These are phyloP conservation scores for Chrysosporium keratinophilum DNA, from an alignment of 2,329 filamentous ascomycete species.

Conservation along the genomic window DNA sequence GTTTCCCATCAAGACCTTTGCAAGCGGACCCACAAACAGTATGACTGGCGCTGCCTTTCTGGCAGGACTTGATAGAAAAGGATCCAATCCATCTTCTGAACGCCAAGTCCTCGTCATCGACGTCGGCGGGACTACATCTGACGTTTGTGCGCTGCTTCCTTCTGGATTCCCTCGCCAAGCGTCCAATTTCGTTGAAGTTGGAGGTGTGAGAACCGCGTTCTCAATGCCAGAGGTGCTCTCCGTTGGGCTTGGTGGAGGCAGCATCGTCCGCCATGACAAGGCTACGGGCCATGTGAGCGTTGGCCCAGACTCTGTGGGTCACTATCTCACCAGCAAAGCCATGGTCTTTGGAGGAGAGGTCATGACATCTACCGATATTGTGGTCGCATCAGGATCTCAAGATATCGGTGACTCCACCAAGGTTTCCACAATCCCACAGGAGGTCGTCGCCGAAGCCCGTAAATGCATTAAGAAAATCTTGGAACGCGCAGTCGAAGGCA, in stretches of 20 bases:
- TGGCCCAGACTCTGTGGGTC: conserved; percentile 54
- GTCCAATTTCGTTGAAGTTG: conserved; percentile 52
- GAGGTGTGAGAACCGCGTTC: conserved; percentile 55
- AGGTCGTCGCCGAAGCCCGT: conserved; percentile 20
- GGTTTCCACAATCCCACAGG: conserved; percentile 17
- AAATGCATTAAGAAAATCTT: conserved; percentile 39
- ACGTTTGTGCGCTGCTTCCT: conserved; percentile 50
- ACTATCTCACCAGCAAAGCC: conserved; percentile 46
- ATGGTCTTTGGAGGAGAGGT: conserved; percentile 48
- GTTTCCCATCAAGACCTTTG: conserved; percentile 53
- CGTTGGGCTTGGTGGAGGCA: conserved; percentile 49
- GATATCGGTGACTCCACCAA: conserved; percentile 21
- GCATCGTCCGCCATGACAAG: conserved; percentile 31
- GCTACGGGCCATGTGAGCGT: conserved; percentile 35
- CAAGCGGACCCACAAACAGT: conserved; percentile 54
- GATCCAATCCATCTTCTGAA: conserved; percentile 12
- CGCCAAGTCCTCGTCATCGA: conserved; percentile 45
- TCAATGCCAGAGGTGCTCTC: conserved; percentile 47
- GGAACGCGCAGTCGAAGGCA: conserved; percentile 45
- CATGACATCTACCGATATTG: conserved; percentile 51
- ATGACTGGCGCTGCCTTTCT: conserved; percentile 55
- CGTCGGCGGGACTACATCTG: conserved; percentile 56
- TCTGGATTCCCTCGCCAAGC: conserved; percentile 56
- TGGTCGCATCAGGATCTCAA: conserved; percentile 29
- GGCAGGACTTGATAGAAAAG: conserved; percentile 24